phyloP scores from a whole-genome alignment of 2,329 filamentous ascomycete species.

The Trichocomaceae sp. region DNA sequence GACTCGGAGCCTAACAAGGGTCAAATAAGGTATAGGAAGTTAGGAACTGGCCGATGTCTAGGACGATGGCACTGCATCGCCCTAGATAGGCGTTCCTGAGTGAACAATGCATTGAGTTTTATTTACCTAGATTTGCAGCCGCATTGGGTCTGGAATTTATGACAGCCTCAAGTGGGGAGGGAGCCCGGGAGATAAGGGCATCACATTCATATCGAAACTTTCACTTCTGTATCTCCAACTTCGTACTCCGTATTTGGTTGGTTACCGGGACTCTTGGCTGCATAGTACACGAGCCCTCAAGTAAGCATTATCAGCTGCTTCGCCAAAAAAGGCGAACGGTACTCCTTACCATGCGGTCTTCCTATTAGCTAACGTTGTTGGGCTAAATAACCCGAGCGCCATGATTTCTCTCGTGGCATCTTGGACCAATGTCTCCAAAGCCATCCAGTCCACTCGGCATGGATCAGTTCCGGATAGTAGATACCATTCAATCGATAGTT shows the following conservation, averaged over 20 bases:
- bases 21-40: not conserved
- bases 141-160: not conserved
- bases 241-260: not conserved
- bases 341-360: not conserved
- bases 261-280: not conserved
- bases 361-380: not conserved
- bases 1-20: no score
- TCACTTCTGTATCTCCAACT: not conserved
- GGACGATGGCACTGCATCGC: not conserved
- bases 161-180: not conserved
- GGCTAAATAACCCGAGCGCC: not conserved
- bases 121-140: not conserved
- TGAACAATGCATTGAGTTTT: not conserved
- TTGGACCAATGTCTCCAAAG: not conserved
- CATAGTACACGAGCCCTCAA: not conserved
- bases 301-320: not conserved
- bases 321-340: not conserved
- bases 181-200: not conserved
- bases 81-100: constrained; percentile 2
- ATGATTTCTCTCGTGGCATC: not conserved
- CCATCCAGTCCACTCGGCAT: not conserved
- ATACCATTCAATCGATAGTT: not conserved
- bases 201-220: not conserved
- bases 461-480: not conserved
- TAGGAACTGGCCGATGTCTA: not conserved